A percentile compares a stretch with the other conserved stretches of the same genome.
These are phyloP conservation scores for Epichloe glyceriae DNA, from an alignment of 2,329 filamentous ascomycete species.

Conservation along the genomic window DNA sequence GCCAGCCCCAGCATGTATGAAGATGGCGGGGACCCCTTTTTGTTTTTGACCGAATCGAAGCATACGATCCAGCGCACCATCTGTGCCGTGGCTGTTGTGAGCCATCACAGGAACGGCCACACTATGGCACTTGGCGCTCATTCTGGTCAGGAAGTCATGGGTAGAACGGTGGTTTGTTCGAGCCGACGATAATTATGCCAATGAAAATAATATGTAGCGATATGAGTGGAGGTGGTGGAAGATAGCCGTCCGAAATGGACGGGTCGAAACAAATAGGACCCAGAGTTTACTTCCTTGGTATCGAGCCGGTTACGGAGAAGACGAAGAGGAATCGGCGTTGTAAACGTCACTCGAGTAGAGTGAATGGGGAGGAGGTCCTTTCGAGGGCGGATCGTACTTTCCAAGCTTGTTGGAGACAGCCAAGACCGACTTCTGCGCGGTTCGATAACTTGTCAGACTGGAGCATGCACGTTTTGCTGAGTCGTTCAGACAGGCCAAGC, in stretches of 20 bases:
- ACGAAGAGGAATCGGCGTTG: background rate
- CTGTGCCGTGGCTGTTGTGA: constrained; percentile 30
- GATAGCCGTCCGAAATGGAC: constrained; percentile 2
- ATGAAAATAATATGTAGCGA: constrained; percentile 4
- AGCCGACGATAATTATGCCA: constrained; percentile 3
- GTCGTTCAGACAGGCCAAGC: background rate
- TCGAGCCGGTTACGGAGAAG: background rate
- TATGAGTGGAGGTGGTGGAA: constrained; percentile 1
- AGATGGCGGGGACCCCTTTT: constrained; percentile 56
- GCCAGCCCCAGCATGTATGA: constrained; percentile 89
- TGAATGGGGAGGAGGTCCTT: background rate
- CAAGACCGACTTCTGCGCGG: background rate
- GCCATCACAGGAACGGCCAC: constrained; percentile 29
- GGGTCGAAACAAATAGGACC: constrained; percentile 2
- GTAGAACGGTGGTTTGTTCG: background rate
- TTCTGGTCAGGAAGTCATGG: constrained; percentile 16
- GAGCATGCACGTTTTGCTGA: background rate
- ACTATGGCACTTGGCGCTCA: constrained; percentile 14
- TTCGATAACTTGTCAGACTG: background rate
- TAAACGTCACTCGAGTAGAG: background rate
- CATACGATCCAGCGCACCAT: constrained; percentile 29
- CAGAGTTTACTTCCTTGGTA: background rate
- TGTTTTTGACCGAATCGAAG: constrained; percentile 21
- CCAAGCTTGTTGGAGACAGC: background rate
- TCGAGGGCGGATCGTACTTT: background rate